Evolutionary conservation across 139 green algal species (phyloP), one percentile per base, ranked within the genome.

Genomic region (Deuterostichococcus epilithicus): DNA sequence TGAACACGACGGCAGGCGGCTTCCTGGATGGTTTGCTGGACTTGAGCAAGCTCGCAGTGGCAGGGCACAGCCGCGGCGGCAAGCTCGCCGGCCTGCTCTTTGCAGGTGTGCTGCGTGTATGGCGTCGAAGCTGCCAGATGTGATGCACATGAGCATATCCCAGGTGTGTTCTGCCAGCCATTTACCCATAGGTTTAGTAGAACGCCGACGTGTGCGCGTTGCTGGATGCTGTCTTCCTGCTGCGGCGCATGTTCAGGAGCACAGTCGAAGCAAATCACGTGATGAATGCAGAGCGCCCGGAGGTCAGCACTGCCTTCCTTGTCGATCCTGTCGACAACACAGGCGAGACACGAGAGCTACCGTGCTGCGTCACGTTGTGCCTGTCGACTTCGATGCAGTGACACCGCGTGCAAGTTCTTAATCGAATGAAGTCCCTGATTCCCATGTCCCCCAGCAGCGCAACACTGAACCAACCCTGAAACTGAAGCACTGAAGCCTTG

Each of bases 241-340:
- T 35, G 39, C 59, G 39, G 26, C 63, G 28, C 28, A n/a, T 44
- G 28, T 72, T 36, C 32, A n/a, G 65, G 10, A 20, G 35, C 33
- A 60, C 3, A n/a, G 3, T 58, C 4, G 67, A 1, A 28, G 34
- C 10, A 44, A 58, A 25, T 22, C 25, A 36, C 58, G 30, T 74
- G 47, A 4, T 32, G 35, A 45, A 52, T 52, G 52, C 73, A 78
- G 68, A 42, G 1, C 65, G 38, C 26, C 38, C 72, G 0, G 34
- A 35, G 26, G 69, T 92, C 13, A 68, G 44, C 6, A 65, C 87
- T 25, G 82, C 81, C 8, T 91, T 83, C 69, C 74, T 93, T 63
- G 70, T 93, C 0, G 89, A 93, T 47, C 89, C 89, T 32, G 84
- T 93, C 32, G 89, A 93, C 76, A 63, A 78, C 35, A 78, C 82